These are phyloP conservation scores for Funneliformis caledonium DNA, from an alignment of 371 early-diverging fungal species.

Conservation along the genomic window DNA sequence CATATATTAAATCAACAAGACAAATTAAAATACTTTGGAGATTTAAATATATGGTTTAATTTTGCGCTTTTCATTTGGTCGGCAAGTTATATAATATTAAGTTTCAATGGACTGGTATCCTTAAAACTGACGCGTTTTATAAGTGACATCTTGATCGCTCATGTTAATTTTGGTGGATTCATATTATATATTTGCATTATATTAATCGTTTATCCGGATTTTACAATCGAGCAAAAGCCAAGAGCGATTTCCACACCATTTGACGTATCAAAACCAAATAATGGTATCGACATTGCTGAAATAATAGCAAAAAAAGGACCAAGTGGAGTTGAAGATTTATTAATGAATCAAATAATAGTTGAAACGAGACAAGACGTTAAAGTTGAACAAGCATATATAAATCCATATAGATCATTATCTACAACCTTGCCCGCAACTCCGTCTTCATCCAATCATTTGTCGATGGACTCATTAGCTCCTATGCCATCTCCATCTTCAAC, in stretches of 20 bases:
- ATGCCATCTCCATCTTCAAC: slow-evolving; percentile 10
- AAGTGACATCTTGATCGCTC: background rate
- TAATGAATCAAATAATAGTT: background rate
- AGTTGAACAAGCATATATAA: background rate
- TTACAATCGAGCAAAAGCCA: background rate
- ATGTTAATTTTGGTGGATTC: background rate
- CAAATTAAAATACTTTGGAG: slow-evolving; percentile 19
- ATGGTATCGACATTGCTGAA: background rate
- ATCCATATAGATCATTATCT: background rate
- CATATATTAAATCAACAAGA: background rate
- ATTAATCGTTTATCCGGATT: slow-evolving; percentile 15
- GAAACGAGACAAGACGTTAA: background rate
- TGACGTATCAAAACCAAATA: background rate
- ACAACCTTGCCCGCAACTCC: background rate
- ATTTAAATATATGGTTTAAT: slow-evolving; percentile 21
- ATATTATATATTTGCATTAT: background rate
- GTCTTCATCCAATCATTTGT: no score
- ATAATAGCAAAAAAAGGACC: background rate
- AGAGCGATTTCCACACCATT: background rate
- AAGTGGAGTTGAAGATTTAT: background rate
- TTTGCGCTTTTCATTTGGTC: background rate
- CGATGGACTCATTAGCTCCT: slow-evolving; percentile 1
- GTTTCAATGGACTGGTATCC: background rate
- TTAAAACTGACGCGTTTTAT: background rate
- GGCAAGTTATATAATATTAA: background rate